Base-by-base conservation (phyloP, 2,329 filamentous ascomycete genomes). In the Aspergillus sergii region DNA sequence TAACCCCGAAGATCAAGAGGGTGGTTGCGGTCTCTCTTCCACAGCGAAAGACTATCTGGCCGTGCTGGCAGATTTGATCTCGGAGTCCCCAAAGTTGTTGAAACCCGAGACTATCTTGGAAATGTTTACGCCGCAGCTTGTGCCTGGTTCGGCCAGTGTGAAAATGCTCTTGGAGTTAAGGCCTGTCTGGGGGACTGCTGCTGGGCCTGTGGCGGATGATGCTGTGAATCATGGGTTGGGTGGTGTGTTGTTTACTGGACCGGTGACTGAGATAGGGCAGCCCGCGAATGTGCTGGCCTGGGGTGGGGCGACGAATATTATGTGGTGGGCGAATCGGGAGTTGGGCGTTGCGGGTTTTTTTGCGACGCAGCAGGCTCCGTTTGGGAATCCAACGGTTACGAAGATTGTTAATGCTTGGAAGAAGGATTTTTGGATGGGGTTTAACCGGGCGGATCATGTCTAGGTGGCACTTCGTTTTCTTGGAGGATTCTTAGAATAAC, bases 321-420 rank as follows among this genome's bases (percentile, higher is more conserved):
- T 58, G 23, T 61, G 58, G 62, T 64, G 62, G 62, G 48, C 12
- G 14, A 58, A 55, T 46, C 26, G 62, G 8, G 54, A 64, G 45
- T 16, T 23, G 12, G 53, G 54, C 1, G 45, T 64, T 7, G 58
- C 62, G 5, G 62, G 58, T 1, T 64, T 64, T 26, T 64, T 64
- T 41, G 34, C 34, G 34, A 36, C 34, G 34, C 34, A 36, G 34
- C 34, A 36, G 34, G 14, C 34, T 11, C 62, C 62, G 5, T 64
- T 64, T 58, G 54, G 62, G 6, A 64, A 64, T 50, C 30, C 58
- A 2, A 56, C 55, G 1, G 58, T 58, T 10, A 61, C 58, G 14
- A 43, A 41, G 21, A 36, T 64, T 9, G 58, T 64, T 4, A 61
- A 64, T 36, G 34, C 34, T 6, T 36, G 34, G 34, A 36, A 36